Conservation (phyloP, 257 asterid species). For the Penstemon davidsonii region DNA sequence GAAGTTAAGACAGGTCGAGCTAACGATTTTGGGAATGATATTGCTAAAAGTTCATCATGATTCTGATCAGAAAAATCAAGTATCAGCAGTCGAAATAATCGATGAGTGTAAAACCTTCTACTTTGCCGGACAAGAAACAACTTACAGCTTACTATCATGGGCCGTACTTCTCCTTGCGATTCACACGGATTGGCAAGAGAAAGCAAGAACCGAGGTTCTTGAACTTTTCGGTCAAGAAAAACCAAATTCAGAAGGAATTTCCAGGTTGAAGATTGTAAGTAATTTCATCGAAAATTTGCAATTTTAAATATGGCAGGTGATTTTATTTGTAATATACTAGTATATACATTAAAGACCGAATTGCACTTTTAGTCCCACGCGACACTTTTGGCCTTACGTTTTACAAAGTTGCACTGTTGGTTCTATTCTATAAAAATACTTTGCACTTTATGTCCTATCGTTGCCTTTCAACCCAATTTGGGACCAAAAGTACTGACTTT, state of each 20-base stretch:
- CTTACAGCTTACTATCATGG: conserved; percentile 5
- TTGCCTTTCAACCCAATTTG: too few species aligned
- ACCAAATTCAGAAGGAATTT: conserved; percentile 6
- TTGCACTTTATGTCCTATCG: too few species aligned
- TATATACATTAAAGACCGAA: too few species aligned
- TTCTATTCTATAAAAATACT: too few species aligned
- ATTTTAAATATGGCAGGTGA: too few species aligned
- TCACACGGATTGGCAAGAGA: conserved; percentile 8
- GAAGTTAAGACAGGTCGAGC: background rate
- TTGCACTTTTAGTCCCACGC: too few species aligned
- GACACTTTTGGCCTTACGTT: too few species aligned
- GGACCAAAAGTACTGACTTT: too few species aligned
- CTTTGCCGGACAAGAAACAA: conserved; percentile 17
- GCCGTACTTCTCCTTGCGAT: background rate
- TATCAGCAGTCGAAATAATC: background rate
- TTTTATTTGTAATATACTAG: too few species aligned
- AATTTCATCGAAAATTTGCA: background rate
- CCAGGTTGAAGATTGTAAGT: background rate
- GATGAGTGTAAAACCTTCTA: conserved; percentile 13
- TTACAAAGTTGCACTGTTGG: too few species aligned
- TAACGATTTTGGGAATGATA: background rate
- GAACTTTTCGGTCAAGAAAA: conserved; percentile 1
- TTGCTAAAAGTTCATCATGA: conserved; percentile 10
- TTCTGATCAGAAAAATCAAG: background rate
- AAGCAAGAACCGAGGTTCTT: conserved; percentile 4